A percentile compares a stretch with the other conserved stretches of the same genome.
phyloP scores from a whole-genome alignment of 768 basidiomycete genomes.

The Austroboletus eburneus region DNA sequence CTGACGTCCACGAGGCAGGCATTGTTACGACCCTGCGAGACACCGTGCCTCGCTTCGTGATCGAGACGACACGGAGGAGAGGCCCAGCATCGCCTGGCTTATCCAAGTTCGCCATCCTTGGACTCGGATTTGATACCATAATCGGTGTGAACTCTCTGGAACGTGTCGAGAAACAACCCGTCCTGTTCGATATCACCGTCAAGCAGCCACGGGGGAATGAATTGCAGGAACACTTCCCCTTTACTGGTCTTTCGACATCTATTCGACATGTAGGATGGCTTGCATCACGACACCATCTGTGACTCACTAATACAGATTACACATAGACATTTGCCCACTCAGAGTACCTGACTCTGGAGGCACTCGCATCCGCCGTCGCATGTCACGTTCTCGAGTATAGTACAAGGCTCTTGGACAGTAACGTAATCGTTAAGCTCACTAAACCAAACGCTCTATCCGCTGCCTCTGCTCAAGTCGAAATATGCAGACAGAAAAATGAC shows the following conservation, averaged over 20 bases:
- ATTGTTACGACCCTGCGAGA: slow-evolving; percentile 47
- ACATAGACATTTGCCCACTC: slow-evolving; percentile 46
- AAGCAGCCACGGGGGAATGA: background rate
- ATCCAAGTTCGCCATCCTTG: slow-evolving; percentile 26
- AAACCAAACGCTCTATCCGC: too few species aligned
- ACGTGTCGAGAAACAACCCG: slow-evolving; percentile 56
- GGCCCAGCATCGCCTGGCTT: slow-evolving; percentile 3
- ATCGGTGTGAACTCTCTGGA: slow-evolving; percentile 70
- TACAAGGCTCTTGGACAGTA: slow-evolving; percentile 17
- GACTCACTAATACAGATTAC: background rate
- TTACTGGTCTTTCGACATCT: slow-evolving; percentile 29
- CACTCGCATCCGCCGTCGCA: slow-evolving; percentile 58
- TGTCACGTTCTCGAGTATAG: slow-evolving; percentile 37
- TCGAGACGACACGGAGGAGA: slow-evolving; percentile 30
- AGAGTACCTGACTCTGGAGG: slow-evolving; percentile 62
- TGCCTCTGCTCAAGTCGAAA: too few species aligned
- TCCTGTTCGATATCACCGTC: slow-evolving; percentile 49
- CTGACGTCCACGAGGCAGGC: slow-evolving; percentile 33
- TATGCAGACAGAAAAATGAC: too few species aligned
- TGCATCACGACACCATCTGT: background rate
- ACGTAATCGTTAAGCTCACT: slow-evolving; percentile 21
- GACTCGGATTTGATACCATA: slow-evolving; percentile 49
- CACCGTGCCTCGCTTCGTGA: slow-evolving; percentile 41
- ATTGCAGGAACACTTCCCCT: slow-evolving; percentile 6
- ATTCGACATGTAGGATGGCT: slow-evolving; percentile 14